Conservation (phyloP, 768 basidiomycete species). For the Hemileccinum impolitum region DNA sequence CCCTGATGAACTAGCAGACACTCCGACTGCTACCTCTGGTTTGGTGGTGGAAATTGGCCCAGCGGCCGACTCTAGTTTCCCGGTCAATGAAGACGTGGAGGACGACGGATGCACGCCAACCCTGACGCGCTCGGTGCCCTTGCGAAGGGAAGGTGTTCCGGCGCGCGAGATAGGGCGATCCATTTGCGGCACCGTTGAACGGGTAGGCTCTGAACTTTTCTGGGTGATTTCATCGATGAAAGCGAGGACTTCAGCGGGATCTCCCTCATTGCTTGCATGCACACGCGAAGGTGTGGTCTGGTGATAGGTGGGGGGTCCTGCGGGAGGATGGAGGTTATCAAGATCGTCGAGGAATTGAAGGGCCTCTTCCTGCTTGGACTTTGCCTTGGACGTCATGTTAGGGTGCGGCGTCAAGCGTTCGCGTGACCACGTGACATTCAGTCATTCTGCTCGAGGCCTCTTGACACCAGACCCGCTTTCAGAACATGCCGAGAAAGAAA, state of each 20-base stretch:
- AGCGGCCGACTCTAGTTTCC: slow-evolving; percentile 28
- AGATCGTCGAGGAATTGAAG: slow-evolving; percentile 93
- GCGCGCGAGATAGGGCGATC: slow-evolving; percentile 61
- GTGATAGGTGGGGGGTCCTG: slow-evolving; percentile 24
- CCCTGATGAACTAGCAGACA: slow-evolving; percentile 23
- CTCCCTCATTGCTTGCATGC: slow-evolving; percentile 46
- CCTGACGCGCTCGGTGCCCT: slow-evolving; percentile 74
- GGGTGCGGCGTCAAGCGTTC: not conserved
- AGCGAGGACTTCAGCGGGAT: slow-evolving; percentile 81
- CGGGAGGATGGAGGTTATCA: slow-evolving; percentile 66
- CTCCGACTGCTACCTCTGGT: slow-evolving; percentile 13
- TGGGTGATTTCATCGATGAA: slow-evolving; percentile 95
- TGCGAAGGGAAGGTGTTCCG: slow-evolving; percentile 67
- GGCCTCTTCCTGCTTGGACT: slow-evolving; percentile 84
- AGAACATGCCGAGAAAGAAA: slow-evolving; percentile 26
- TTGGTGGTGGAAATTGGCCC: slow-evolving; percentile 24
- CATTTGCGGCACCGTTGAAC: slow-evolving; percentile 49
- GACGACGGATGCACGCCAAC: slow-evolving; percentile 48
- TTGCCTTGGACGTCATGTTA: slow-evolving; percentile 47
- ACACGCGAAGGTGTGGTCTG: slow-evolving; percentile 17
- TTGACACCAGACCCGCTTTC: not conserved
- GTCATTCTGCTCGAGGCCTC: no score
- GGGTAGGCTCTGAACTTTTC: slow-evolving; percentile 79
- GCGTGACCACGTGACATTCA: no score
- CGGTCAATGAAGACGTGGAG: slow-evolving; percentile 42